Conservation (phyloP, 768 basidiomycete genomes). For the Hysterangium stoloniferum region DNA sequence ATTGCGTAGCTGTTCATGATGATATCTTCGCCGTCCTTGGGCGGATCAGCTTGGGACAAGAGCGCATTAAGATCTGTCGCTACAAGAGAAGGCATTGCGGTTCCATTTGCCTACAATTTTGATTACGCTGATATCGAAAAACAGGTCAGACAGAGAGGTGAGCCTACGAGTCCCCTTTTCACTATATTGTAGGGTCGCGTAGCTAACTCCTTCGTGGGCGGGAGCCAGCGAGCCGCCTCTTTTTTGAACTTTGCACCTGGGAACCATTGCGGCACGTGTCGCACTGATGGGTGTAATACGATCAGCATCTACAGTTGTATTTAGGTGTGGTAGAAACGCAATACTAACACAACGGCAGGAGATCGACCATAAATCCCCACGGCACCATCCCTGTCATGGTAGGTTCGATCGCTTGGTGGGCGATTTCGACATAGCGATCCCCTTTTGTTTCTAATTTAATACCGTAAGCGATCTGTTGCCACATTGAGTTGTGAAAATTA, state of each 20-base stretch:
- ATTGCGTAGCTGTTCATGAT: constrained; percentile 32
- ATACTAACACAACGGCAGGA: not conserved
- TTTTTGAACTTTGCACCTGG: constrained; percentile 10
- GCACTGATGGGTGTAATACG: constrained; percentile 22
- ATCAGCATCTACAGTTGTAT: not conserved
- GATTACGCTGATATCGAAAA: not conserved
- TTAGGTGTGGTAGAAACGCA: too few relatives aligned
- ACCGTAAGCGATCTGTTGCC: not conserved
- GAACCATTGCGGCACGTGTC: constrained; percentile 10
- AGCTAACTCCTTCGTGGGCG: not conserved
- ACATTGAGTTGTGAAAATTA: not conserved
- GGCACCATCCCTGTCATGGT: not conserved
- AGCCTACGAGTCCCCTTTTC: not conserved
- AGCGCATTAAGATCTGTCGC: not conserved
- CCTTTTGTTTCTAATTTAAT: not conserved
- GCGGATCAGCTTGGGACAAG: not conserved
- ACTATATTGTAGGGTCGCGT: not conserved
- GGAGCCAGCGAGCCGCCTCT: constrained; percentile 1
- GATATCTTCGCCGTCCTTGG: not conserved
- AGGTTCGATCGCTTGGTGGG: not conserved
- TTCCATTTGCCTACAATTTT: not conserved
- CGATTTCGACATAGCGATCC: not conserved
- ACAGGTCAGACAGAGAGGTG: not conserved
- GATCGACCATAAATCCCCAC: not conserved
- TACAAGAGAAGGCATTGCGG: not conserved